phyloP scores from a whole-genome alignment of 2,329 filamentous ascomycete genomes.

The Verticillium albo-atrum region DNA sequence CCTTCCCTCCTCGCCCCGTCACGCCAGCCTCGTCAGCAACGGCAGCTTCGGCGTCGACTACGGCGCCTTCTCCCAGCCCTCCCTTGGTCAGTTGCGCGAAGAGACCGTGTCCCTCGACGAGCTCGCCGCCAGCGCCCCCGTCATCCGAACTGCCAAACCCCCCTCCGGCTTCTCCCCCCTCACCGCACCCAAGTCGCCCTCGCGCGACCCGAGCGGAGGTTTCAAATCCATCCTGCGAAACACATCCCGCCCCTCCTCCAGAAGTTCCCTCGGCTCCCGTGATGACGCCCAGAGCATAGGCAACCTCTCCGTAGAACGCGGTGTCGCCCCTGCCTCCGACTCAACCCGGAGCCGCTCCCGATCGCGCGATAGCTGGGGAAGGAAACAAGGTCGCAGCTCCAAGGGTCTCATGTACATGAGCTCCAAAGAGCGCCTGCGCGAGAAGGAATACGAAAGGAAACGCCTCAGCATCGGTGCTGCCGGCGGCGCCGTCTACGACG shows the following conservation, averaged over 20 bases:
- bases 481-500: constrained; percentile 30
- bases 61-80: constrained; percentile 55
- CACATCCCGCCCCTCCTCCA: constrained; percentile 56
- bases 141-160: constrained; percentile 77
- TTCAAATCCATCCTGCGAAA: constrained; percentile 57
- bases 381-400: constrained; percentile 46
- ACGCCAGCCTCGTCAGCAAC: constrained; percentile 23
- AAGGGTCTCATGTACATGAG: constrained; percentile 69
- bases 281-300: constrained; percentile 60
- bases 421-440: constrained; percentile 62
- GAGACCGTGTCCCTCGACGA: constrained; percentile 51
- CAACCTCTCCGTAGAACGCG: constrained; percentile 59
- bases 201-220: constrained; percentile 43
- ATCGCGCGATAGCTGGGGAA: constrained; percentile 60
- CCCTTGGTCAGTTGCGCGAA: constrained; percentile 43
- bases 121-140: constrained; percentile 60
- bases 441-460: constrained; percentile 59
- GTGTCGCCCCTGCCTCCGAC: constrained; percentile 41
- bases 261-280: constrained; percentile 48
- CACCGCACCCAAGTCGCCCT: constrained; percentile 57
- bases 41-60: constrained; percentile 70
- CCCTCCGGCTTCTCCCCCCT: constrained; percentile 70
- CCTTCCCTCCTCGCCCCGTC: constrained; percentile 30
- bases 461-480: constrained; percentile 39
- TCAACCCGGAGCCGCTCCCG: constrained; percentile 38